These are phyloP conservation scores for Rhizopus sp. DNA, from an alignment of 371 early-diverging fungal genomes.

Conservation along the genomic window DNA sequence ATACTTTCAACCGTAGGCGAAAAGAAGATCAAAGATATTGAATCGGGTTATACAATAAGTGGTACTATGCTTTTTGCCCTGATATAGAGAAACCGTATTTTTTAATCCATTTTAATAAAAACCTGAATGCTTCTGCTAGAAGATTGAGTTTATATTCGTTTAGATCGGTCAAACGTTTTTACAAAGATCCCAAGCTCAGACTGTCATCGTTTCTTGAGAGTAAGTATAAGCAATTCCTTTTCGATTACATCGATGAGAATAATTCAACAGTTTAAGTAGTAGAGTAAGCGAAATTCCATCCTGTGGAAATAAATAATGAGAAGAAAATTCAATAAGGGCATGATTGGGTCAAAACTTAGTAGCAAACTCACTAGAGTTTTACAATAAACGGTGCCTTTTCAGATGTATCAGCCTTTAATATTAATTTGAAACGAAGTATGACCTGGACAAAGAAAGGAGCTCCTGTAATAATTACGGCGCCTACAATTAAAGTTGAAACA, in stretches of 20 bases:
- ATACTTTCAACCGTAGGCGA: neutral
- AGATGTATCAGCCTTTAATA: neutral
- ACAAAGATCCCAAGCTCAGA: constrained; percentile 10
- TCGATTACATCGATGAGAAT: constrained; percentile 3
- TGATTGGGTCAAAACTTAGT: constrained; percentile 3
- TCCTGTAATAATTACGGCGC: neutral
- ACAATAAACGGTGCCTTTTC: constrained; percentile 4
- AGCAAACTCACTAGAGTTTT: constrained; percentile 3
- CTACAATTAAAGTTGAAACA: neutral
- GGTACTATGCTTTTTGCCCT: neutral
- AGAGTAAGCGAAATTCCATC: constrained; percentile 5
- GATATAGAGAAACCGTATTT: neutral
- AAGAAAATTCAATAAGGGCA: constrained; percentile 8
- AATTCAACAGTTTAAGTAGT: constrained; percentile 4
- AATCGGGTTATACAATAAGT: neutral
- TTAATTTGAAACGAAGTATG: neutral
- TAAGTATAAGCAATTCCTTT: neutral
- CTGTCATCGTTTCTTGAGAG: constrained; percentile 1
- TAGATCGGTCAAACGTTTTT: constrained; percentile 10
- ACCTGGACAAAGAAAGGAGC: constrained; percentile 1
- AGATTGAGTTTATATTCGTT: constrained; percentile 1
- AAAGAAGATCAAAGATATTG: neutral
- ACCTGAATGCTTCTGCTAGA: neutral
- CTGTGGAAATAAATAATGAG: neutral
- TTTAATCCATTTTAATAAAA: neutral